phyloP scores from a whole-genome alignment of 768 basidiomycete species.

The Pleurotus pulmonarius region DNA sequence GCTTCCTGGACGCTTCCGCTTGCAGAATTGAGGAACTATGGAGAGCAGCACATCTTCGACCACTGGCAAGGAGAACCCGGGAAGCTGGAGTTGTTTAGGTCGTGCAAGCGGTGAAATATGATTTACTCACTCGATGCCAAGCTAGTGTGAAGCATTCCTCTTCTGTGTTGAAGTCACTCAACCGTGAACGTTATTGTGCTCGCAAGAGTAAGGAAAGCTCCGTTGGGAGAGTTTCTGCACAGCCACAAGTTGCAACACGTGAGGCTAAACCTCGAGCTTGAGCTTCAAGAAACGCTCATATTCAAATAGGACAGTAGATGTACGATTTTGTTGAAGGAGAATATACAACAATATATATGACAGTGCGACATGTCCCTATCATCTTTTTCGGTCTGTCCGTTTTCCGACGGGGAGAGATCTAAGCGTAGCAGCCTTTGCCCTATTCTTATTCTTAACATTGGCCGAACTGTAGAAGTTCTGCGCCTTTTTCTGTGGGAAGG shows the following conservation, averaged over 20 bases:
- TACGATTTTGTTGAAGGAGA: too few species aligned
- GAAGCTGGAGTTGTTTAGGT: neutral
- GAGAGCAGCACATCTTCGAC: conserved; percentile 20
- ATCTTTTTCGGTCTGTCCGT: conserved; percentile 34
- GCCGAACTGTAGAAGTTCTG: conserved; percentile 83
- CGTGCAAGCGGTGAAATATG: neutral
- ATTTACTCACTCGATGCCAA: neutral
- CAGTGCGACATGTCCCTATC: conserved; percentile 15
- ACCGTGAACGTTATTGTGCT: too few species aligned
- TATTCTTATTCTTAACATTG: conserved; percentile 87
- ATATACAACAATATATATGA: neutral
- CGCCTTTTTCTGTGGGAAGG: conserved; percentile 65
- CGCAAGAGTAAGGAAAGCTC: too few species aligned
- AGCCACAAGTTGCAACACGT: too few species aligned
- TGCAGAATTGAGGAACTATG: conserved; percentile 44
- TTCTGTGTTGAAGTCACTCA: too few species aligned
- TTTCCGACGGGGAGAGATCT: conserved; percentile 50
- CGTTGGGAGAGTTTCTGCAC: too few species aligned
- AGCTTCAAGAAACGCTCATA: too few species aligned
- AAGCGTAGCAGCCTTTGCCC: conserved; percentile 58
- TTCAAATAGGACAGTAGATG: too few species aligned
- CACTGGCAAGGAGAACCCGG: neutral
- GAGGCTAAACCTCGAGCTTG: too few species aligned
- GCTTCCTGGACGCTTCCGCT: conserved; percentile 27
- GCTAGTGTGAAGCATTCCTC: neutral